Percentiles rank a stretch among this genome's conserved stretches.
phyloP scores from a whole-genome alignment of 2,329 filamentous ascomycete species.

The Hypoxylon sp. region DNA sequence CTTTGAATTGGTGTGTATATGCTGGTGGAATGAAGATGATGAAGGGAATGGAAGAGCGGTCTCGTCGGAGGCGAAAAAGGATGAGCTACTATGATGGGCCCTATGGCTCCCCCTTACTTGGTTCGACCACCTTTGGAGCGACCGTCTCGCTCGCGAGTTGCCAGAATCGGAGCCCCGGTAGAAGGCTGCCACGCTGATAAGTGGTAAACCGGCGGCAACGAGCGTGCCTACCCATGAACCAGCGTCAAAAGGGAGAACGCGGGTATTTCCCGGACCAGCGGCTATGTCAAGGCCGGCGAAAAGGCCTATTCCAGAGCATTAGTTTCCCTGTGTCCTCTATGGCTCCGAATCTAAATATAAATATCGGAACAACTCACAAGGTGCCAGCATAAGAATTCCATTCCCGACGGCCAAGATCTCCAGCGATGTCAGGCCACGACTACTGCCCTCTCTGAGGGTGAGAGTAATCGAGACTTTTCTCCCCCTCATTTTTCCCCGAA shows the following conservation, averaged over 20 bases:
- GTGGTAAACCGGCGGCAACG: conserved; percentile 66
- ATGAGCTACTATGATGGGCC: background rate
- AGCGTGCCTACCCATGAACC: conserved; percentile 66
- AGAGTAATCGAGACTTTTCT: conserved; percentile 43
- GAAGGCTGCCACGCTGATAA: conserved; percentile 65
- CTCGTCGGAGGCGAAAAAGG: conserved; percentile 3
- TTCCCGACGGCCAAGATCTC: conserved; percentile 71
- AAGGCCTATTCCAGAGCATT: conserved; percentile 57
- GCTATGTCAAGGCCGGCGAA: conserved; percentile 66
- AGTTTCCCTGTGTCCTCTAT: conserved; percentile 6
- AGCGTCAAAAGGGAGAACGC: conserved; percentile 63
- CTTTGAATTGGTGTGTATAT: background rate
- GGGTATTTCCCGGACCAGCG: conserved; percentile 61
- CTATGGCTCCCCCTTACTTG: background rate
- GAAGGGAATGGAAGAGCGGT: background rate
- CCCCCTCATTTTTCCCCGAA: conserved; percentile 53
- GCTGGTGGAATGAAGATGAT: conserved; percentile 3
- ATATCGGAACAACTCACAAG: conserved; percentile 62
- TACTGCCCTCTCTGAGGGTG: conserved; percentile 9
- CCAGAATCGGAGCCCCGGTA: conserved; percentile 47
- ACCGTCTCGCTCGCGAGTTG: conserved; percentile 24
- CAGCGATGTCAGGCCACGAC: conserved; percentile 62
- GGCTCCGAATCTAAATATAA: too few relatives aligned
- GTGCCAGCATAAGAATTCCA: conserved; percentile 69
- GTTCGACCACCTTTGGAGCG: conserved; percentile 1